Evolutionary conservation across 225 moss, liverwort and hornwort genomes (phyloP), one percentile per base, ranked within the genome.

Genomic region (Marchantia polymorpha): DNA sequence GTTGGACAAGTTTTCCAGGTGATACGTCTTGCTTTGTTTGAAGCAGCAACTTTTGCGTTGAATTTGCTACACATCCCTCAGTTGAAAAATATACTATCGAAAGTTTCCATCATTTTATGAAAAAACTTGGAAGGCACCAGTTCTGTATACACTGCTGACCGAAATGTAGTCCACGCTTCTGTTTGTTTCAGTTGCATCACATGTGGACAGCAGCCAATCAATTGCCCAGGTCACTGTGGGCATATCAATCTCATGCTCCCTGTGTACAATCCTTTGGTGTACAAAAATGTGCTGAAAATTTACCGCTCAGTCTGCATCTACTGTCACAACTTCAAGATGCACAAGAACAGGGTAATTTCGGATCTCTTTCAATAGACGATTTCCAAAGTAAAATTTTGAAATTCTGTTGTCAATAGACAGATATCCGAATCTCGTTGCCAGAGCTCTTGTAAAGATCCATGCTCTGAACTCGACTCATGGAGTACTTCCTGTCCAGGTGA

Each of bases 291-390:
- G 19, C 85, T 95, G 82, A 93, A 91, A 85, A 80, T 93, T 73
- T 93, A 93, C 80, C 95, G 95, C 71, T 86, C 91, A 79, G 81
- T 91, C 22, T 99, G 99, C 80, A 85, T 91, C 63, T 99, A 87
- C 83, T 99, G 99, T 83, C 99, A 99, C 78, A 95, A 95, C 73
- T 99, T 99, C 89, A 94, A 88, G 84, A 95, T 99, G 99, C 85
- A 87, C 77, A 79, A 90, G 64, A 83, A 90, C 61, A 90, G 86
- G 89, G 97, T 99, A 92, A 19, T n/a, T 15, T 58, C 31, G 47
- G 0, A 58, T 46, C 23, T 17, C 61, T 26, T 26, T 46, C 50
- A 56, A 31, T 0, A 30, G 7, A 0, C 52, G 15, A 13, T 17
- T 75, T 58, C 6, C 55, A 59, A 30, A 55, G 5, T 25, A 26